Base-by-base conservation (phyloP, 1,139 yeast species). In the Candida labiduridarum region DNA sequence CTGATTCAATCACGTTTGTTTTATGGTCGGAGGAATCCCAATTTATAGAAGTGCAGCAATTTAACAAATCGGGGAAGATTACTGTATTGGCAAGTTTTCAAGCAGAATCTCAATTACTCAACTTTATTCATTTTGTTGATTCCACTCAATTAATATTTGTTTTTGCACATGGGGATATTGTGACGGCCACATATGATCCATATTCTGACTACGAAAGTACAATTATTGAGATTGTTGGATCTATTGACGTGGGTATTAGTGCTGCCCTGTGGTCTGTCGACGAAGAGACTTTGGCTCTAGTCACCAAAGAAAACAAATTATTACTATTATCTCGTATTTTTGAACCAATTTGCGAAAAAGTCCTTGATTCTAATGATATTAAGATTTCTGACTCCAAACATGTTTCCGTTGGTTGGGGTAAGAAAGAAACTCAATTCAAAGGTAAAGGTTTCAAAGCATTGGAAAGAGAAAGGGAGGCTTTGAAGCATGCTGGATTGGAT, bases 331-430 rank as follows among this genome's bases (percentile, higher is more conserved):
- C 95, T 33, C 77, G 96, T 57, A 72, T 80, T 39, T 87, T 92
- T 57, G 98, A 94, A 58, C 91, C 95, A 5, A 78, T 94, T 27
- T 72, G 83, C 11, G 97, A 94, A 61, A 75, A 78, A 48, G 57
- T 59, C 15, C 69, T 92, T 53, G 73, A 80, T 47, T 74, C 81
- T 1, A 79, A 79, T 14, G 98, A 94, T 64, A 75, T 91, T 47
- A 68, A 69, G 45, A 71, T 74, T 40, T 71, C 82, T 39, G 79
- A 83, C 49, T 84, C 92, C 2, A 87, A 86, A 59, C 97, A 94
- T 62, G 97, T 95, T 33, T 87, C 96, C 18, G 97, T 94, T 36
- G 99, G 99, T 16, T 95, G 99, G 99, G 99, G 99, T 62, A 89
- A 88, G 59, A 85, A 87, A 56, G 99, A 94, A 67, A 95, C 99